Percentiles rank a stretch among this genome's conserved stretches.
Evolutionary conservation across 768 basidiomycete genomes (phyloP).

Genomic region (Clathrus columnatus): DNA sequence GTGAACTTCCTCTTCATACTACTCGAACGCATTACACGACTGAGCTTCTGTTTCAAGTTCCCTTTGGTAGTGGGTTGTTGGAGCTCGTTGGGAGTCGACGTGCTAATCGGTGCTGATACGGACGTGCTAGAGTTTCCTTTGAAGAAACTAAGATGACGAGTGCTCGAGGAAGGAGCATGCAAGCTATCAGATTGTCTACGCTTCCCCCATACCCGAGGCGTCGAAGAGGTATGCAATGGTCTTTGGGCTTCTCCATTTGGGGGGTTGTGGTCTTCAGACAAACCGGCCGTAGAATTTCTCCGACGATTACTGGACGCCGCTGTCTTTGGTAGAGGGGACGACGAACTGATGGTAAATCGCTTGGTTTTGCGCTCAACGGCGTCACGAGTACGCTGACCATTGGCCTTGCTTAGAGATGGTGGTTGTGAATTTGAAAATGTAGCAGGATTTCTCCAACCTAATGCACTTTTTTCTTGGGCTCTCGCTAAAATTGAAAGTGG

Average conservation of each 20-base stretch:
- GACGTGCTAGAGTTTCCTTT: neutral
- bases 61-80: neutral
- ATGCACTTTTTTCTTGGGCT: neutral
- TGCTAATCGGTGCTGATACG: neutral
- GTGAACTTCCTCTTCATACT: neutral
- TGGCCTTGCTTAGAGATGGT: neutral
- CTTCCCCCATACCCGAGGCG: neutral
- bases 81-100: neutral
- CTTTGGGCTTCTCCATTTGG: neutral
- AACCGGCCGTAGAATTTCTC: neutral
- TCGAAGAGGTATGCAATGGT: neutral
- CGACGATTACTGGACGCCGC: neutral
- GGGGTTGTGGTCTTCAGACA: neutral
- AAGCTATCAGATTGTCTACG: conserved; percentile 1
- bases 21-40: neutral
- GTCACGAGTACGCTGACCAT: neutral
- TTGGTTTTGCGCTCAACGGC: conserved; percentile 29
- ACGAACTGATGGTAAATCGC: conserved; percentile 34
- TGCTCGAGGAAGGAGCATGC: neutral
- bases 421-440: neutral
- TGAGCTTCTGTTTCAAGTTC: neutral
- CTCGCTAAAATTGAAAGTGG: neutral
- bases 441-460: neutral
- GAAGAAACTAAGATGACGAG: neutral
- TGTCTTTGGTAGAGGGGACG: conserved; percentile 39